Percentiles rank a stretch among this genome's conserved stretches.
Evolutionary conservation across 1,139 yeast species (phyloP).

Genomic region (Kodamaea fungicola): DNA sequence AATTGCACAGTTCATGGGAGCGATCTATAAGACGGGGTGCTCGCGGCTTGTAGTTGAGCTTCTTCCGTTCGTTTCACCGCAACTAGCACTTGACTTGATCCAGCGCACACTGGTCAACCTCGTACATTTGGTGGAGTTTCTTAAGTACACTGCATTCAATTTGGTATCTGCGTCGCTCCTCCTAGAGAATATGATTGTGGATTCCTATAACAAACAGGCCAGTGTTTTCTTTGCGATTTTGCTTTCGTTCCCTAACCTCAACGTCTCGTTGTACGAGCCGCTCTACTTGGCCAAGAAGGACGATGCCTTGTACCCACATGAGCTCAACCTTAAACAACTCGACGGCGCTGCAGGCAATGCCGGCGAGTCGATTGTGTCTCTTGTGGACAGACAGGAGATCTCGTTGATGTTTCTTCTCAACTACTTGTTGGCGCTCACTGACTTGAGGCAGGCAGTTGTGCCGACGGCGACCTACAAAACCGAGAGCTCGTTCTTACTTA

Average conservation of each 20-base stretch:
- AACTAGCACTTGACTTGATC: conserved; percentile 20
- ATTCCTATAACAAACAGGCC: conserved; percentile 18
- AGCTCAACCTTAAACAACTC: conserved; percentile 1
- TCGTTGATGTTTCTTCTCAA: conserved; percentile 31
- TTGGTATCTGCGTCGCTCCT: conserved; percentile 19
- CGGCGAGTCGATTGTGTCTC: conserved; percentile 11
- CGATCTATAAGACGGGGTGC: conserved; percentile 23
- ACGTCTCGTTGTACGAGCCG: conserved; percentile 11
- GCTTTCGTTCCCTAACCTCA: conserved; percentile 25
- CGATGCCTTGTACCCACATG: conserved; percentile 1
- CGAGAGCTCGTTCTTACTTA: conserved; percentile 21
- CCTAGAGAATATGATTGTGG: conserved; percentile 1
- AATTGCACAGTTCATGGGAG: conserved; percentile 19
- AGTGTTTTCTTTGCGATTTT: conserved; percentile 25
- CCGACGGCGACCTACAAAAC: conserved; percentile 15
- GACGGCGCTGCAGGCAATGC: conserved; percentile 1
- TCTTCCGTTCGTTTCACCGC: conserved; percentile 14
- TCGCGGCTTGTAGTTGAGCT: conserved; percentile 18
- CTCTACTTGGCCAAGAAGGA: conserved; percentile 3
- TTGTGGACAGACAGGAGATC: conserved; percentile 30
- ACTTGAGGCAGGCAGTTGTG: conserved; percentile 19
- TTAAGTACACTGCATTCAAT: conserved; percentile 32
- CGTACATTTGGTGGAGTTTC: conserved; percentile 23
- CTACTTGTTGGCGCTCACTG: conserved; percentile 19
- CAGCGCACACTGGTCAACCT: conserved; percentile 15